Evolutionary conservation across 2,329 filamentous ascomycete genomes (phyloP).

Genomic region (Didymella pomorum): DNA sequence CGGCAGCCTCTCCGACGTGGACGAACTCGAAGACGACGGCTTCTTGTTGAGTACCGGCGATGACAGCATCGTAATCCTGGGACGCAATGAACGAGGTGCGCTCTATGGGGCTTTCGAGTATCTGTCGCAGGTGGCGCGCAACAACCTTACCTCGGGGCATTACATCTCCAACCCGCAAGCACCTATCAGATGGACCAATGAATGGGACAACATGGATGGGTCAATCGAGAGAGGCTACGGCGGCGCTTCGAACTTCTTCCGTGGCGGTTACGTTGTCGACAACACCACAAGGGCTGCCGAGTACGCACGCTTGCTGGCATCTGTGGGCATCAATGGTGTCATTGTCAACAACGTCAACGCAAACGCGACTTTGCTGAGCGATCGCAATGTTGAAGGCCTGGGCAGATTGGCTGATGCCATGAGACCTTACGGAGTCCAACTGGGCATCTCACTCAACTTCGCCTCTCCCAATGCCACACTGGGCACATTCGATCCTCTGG

Average conservation of each 20-base stretch:
- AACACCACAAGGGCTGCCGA: slow-evolving; percentile 67
- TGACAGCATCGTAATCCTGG: slow-evolving; percentile 64
- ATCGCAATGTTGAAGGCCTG: slow-evolving; percentile 67
- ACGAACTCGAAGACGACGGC: slow-evolving; percentile 63
- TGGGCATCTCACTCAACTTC: slow-evolving; percentile 74
- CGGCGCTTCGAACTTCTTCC: slow-evolving; percentile 74
- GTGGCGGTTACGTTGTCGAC: slow-evolving; percentile 62
- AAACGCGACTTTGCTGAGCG: slow-evolving; percentile 64
- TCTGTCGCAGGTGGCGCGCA: slow-evolving; percentile 69
- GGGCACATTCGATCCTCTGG: slow-evolving; percentile 70
- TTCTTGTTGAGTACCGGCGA: slow-evolving; percentile 65
- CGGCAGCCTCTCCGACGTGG: slow-evolving; percentile 42
- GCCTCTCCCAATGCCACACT: slow-evolving; percentile 67
- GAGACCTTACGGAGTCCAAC: slow-evolving; percentile 70
- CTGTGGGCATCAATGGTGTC: slow-evolving; percentile 71
- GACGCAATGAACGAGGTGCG: slow-evolving; percentile 71
- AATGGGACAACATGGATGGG: slow-evolving; percentile 76
- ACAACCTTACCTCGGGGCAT: slow-evolving; percentile 59
- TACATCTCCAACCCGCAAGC: slow-evolving; percentile 65
- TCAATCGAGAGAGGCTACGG: slow-evolving; percentile 74
- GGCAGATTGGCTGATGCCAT: slow-evolving; percentile 69
- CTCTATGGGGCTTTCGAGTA: slow-evolving; percentile 76
- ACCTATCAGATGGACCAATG: slow-evolving; percentile 73
- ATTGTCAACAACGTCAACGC: slow-evolving; percentile 78
- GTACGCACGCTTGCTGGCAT: slow-evolving; percentile 72